Conservation (phyloP, 495 filamentous ascomycete species). For the Xylaria grammica region DNA sequence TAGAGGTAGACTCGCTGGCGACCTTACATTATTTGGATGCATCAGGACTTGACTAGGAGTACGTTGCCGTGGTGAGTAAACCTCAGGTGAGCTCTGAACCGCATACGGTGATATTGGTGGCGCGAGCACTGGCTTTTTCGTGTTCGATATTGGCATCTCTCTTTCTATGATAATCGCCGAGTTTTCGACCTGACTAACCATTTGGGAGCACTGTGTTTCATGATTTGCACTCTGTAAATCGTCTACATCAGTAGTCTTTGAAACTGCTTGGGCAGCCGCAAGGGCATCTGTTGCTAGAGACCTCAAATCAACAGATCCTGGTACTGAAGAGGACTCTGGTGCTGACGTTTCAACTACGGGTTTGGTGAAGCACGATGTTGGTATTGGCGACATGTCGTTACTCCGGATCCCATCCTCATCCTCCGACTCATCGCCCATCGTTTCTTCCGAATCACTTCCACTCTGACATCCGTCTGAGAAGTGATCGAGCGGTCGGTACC, state of each 20-base stretch:
- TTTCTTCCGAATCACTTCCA: constrained; percentile 31
- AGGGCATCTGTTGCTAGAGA: constrained; percentile 47
- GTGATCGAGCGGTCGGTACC: constrained; percentile 31
- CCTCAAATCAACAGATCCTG: constrained; percentile 41
- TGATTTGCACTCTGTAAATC: constrained; percentile 26
- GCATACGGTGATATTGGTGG: constrained; percentile 36
- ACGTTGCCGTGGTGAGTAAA: constrained; percentile 31
- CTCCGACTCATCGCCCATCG: constrained; percentile 31
- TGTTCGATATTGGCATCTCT: constrained; percentile 30
- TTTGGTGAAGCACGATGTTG: constrained; percentile 23
- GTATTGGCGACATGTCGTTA: constrained; percentile 37
- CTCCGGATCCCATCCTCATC: constrained; percentile 37
- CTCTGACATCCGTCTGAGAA: constrained; percentile 34
- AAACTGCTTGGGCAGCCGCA: constrained; percentile 33
- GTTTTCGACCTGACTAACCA: constrained; percentile 17
- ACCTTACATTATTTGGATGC: constrained; percentile 37
- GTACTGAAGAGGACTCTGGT: constrained; percentile 18
- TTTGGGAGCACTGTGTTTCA: constrained; percentile 29
- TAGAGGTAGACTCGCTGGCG: constrained; percentile 38
- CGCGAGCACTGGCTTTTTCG: constrained; percentile 35
- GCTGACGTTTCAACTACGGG: constrained; percentile 19
- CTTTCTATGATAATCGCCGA: constrained; percentile 17
- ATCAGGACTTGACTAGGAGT: constrained; percentile 34
- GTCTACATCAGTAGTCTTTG: constrained; percentile 34
- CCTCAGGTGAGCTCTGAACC: constrained; percentile 31